A percentile compares a stretch with the other conserved stretches of the same genome.
These are phyloP conservation scores for Solanum hybrid DNA, from an alignment of 305 asterid genomes.

Conservation along the genomic window DNA sequence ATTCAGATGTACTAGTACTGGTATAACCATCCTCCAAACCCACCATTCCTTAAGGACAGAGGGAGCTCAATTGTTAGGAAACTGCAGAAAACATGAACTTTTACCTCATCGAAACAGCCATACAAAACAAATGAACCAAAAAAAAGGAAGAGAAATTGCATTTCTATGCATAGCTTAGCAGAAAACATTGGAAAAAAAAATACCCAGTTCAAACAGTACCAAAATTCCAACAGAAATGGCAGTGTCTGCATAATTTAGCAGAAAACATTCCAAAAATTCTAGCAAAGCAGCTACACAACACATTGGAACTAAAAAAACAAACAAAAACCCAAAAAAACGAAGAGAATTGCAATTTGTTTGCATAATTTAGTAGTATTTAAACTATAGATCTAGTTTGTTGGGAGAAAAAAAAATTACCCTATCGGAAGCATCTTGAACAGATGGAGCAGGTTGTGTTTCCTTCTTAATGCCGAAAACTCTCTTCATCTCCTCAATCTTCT, in stretches of 20 bases:
- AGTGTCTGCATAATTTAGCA: neutral
- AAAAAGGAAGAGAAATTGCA: neutral
- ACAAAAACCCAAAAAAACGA: neutral
- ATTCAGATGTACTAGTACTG: neutral
- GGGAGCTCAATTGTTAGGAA: neutral
- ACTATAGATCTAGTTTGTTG: neutral
- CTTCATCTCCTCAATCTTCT: constrained; percentile 30
- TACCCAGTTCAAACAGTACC: neutral
- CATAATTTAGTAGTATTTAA: neutral
- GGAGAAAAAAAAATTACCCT: constrained; percentile 23
- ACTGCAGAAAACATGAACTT: neutral
- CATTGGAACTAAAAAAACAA: neutral
- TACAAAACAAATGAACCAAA: neutral
- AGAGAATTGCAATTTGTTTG: neutral
- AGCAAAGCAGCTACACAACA: neutral
- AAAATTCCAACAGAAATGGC: neutral
- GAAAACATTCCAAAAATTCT: neutral
- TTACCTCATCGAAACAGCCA: neutral
- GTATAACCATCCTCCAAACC: neutral
- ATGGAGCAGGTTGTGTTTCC: constrained; percentile 62
- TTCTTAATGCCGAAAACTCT: constrained; percentile 71
- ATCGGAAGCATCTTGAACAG: constrained; percentile 68
- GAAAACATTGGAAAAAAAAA: neutral
- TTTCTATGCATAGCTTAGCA: neutral
- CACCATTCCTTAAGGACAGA: neutral